phyloP scores from a whole-genome alignment of 257 asterid genomes.

The Paraleonurus japonicus region DNA sequence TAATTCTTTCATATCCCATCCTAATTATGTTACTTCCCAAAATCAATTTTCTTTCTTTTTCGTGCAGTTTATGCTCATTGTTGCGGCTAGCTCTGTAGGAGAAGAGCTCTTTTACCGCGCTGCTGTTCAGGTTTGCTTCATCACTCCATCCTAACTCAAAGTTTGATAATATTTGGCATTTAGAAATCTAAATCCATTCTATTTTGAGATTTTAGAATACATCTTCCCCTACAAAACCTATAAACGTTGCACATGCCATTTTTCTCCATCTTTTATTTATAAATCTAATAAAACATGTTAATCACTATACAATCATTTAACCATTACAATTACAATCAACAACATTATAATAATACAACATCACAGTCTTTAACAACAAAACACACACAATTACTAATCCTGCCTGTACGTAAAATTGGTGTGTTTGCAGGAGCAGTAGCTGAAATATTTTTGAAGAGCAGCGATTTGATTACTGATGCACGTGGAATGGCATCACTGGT shows the following conservation, averaged over 20 bases:
- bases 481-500: constrained; percentile 93
- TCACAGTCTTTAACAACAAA: too few relatives aligned
- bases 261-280: too few relatives aligned
- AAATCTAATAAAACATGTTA: too few relatives aligned
- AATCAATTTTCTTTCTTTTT: neutral
- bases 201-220: too few relatives aligned
- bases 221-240: too few relatives aligned
- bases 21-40: neutral
- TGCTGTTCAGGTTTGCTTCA: constrained; percentile 75
- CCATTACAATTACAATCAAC: too few relatives aligned
- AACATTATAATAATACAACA: too few relatives aligned
- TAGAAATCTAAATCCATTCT: too few relatives aligned
- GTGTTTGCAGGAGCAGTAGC: constrained; percentile 74
- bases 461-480: constrained; percentile 65
- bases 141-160: neutral
- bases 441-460: constrained; percentile 64
- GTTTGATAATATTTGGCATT: neutral
- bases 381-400: too few relatives aligned
- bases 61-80: constrained; percentile 80
- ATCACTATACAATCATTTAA: too few relatives aligned
- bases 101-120: constrained; percentile 97
- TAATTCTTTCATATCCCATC: too few relatives aligned
- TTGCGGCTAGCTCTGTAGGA: constrained; percentile 96
- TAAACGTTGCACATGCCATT: too few relatives aligned
- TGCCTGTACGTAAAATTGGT: neutral